Base-by-base conservation (phyloP, 768 basidiomycete species). In the Suillus sp. region DNA sequence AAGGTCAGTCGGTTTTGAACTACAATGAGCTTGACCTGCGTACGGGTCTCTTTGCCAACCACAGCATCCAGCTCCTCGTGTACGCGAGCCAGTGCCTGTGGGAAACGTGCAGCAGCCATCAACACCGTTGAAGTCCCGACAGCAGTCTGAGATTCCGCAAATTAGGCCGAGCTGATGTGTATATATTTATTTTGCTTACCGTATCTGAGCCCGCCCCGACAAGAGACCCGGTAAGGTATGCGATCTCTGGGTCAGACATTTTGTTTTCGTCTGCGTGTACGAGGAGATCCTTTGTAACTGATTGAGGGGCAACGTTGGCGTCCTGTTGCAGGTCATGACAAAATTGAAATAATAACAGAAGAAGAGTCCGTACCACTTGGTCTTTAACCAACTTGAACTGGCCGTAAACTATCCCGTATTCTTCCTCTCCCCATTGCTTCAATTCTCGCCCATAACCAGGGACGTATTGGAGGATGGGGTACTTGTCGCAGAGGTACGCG, bases 191-290 rank as follows among this genome's bases (percentile, higher is more conserved):
- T 38, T 55, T 27, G 63, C 72, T 43, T 51, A 76, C 78, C 4
- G 87, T 87, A 62, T 87, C 87, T 1, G 83, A 82, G 0, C 86
- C 86, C 22, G 87, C 87, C 25, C 86, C 87, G 50, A 87, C 85
- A 74, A 89, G 83, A 10, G 82, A 81, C 1, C 87, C 87, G 2
- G 83, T 81, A 27, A 89, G 79, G 70, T 84, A 89, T 0, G 86
- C 82, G 0, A 79, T 79, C 65, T 89, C 86, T 18, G 79, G 72
- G 61, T 84, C 80, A 6, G 80, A 79, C 3, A 88, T 73, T 14
- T 80, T 80, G 16, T 83, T 79, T 45, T 84, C 82, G 0, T 69
- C 67, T 9, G 60, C 83, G 2, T 77, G 78, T 43, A 83, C 81
- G 3, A 86, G 68, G 45, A 86, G 79, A 61, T 85, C 84, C 68